phyloP scores from a whole-genome alignment of 495 filamentous ascomycete species.

The Aspergillus funiculosus region DNA sequence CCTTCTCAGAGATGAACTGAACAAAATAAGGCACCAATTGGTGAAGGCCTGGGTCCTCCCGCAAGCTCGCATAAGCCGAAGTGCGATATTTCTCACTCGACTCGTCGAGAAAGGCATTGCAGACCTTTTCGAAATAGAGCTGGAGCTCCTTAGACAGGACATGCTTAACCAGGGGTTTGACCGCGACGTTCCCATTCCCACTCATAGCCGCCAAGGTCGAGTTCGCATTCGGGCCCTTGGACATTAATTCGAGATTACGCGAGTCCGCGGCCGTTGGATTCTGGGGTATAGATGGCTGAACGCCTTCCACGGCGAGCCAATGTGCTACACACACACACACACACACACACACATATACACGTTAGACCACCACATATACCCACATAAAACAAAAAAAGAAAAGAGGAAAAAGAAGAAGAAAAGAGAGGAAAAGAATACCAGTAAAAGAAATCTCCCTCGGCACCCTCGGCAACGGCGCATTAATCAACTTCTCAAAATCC shows the following conservation, averaged over 20 bases:
- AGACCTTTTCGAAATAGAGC: conserved; percentile 95
- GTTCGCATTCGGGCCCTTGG: conserved; percentile 83
- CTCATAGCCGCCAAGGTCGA: conserved; percentile 74
- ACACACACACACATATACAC: conserved; percentile 1
- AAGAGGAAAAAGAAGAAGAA: neutral
- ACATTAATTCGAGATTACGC: conserved; percentile 72
- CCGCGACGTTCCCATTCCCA: conserved; percentile 71
- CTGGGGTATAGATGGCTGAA: conserved; percentile 90
- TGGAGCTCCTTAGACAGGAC: conserved; percentile 90
- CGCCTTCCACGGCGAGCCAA: conserved; percentile 93
- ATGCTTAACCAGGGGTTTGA: conserved; percentile 90
- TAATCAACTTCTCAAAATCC: conserved; percentile 98
- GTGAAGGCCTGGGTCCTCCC: conserved; percentile 84
- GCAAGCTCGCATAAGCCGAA: conserved; percentile 74
- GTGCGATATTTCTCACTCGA: conserved; percentile 75
- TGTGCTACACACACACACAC: conserved; percentile 53
- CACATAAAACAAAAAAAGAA: neutral
- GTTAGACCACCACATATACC: conserved; percentile 17
- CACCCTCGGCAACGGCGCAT: conserved; percentile 88
- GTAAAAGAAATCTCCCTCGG: conserved; percentile 91
- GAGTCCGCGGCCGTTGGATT: conserved; percentile 83
- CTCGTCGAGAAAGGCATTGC: conserved; percentile 77
- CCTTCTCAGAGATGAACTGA: conserved; percentile 88
- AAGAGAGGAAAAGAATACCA: conserved; percentile 43
- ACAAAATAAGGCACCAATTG: conserved; percentile 95